Evolutionary conservation across 768 basidiomycete species (phyloP).

Genomic region (Leccinum obscurum): DNA sequence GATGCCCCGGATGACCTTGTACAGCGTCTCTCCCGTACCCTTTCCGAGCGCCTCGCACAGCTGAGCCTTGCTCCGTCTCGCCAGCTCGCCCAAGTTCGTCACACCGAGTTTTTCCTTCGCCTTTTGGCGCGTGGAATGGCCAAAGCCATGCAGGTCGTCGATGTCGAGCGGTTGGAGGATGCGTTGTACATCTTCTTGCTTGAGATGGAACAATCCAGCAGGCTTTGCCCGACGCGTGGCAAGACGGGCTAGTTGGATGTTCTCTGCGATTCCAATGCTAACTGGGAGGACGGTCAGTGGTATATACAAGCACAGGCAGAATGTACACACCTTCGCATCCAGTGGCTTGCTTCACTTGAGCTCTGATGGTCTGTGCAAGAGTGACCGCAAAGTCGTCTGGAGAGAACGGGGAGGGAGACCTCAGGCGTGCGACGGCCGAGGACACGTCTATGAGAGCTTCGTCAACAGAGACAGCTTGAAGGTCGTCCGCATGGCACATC

Average conservation of each 20-base stretch:
- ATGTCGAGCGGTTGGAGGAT: slow-evolving; percentile 73
- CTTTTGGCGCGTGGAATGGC: slow-evolving; percentile 71
- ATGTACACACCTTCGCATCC: slow-evolving; percentile 70
- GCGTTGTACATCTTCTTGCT: slow-evolving; percentile 46
- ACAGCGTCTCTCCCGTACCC: slow-evolving; percentile 80
- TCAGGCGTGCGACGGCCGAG: slow-evolving; percentile 46
- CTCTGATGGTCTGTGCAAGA: slow-evolving; percentile 79
- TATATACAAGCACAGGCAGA: neutral
- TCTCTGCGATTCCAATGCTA: slow-evolving; percentile 89
- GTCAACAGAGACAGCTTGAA: slow-evolving; percentile 95
- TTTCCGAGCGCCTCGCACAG: slow-evolving; percentile 78
- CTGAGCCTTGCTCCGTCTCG: slow-evolving; percentile 57
- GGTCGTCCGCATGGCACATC: slow-evolving; percentile 84
- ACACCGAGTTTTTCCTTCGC: slow-evolving; percentile 76
- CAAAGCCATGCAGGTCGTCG: slow-evolving; percentile 86
- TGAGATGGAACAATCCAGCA: slow-evolving; percentile 78
- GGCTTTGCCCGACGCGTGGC: slow-evolving; percentile 93
- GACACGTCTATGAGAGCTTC: slow-evolving; percentile 94
- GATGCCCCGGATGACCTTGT: slow-evolving; percentile 79
- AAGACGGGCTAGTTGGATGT: slow-evolving; percentile 89
- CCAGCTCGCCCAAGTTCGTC: slow-evolving; percentile 67
- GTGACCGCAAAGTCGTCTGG: slow-evolving; percentile 64
- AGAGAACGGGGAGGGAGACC: slow-evolving; percentile 24
- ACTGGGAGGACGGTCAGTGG: slow-evolving; percentile 45
- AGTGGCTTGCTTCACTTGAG: slow-evolving; percentile 74